Evolutionary conservation across 2,329 filamentous ascomycete genomes (phyloP).

Genomic region (Chaetomium olivaceum): DNA sequence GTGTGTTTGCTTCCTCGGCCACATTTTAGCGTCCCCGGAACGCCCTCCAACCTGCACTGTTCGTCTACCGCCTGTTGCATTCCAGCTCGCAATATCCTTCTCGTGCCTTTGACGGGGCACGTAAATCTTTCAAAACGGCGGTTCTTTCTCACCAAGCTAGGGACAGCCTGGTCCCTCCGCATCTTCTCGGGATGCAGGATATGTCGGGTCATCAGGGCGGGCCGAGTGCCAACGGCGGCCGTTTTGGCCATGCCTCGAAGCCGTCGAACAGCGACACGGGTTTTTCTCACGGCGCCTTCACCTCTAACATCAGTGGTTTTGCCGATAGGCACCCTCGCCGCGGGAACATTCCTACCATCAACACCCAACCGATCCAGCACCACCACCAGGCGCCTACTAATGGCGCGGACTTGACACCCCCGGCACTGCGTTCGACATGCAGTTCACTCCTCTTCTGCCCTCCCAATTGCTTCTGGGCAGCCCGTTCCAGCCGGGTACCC

Average conservation of each 20-base stretch:
- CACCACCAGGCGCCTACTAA: conserved; percentile 49
- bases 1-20: conserved; percentile 16
- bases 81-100: conserved; percentile 34
- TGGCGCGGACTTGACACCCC: conserved; percentile 79
- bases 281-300: conserved; percentile 90
- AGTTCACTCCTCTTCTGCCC: conserved; percentile 93
- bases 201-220: conserved; percentile 65
- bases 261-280: conserved; percentile 81
- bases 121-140: conserved; percentile 74
- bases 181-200: conserved; percentile 90
- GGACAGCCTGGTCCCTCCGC: conserved; percentile 85
- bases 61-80: conserved; percentile 27
- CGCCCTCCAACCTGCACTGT: conserved; percentile 9
- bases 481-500: conserved; percentile 93
- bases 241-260: conserved; percentile 75
- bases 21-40: conserved; percentile 2
- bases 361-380: conserved; percentile 69
- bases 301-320: conserved; percentile 82
- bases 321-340: conserved; percentile 83
- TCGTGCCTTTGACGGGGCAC: conserved; percentile 57
- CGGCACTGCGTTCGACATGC: conserved; percentile 92
- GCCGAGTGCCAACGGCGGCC: conserved; percentile 57
- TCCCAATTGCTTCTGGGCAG: conserved; percentile 93
- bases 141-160: conserved; percentile 73
- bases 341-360: conserved; percentile 86